Percentiles rank a stretch among this genome's conserved stretches.
Evolutionary conservation across 306 rosid genomes (phyloP).

Genomic region (Rubus idaeus): DNA sequence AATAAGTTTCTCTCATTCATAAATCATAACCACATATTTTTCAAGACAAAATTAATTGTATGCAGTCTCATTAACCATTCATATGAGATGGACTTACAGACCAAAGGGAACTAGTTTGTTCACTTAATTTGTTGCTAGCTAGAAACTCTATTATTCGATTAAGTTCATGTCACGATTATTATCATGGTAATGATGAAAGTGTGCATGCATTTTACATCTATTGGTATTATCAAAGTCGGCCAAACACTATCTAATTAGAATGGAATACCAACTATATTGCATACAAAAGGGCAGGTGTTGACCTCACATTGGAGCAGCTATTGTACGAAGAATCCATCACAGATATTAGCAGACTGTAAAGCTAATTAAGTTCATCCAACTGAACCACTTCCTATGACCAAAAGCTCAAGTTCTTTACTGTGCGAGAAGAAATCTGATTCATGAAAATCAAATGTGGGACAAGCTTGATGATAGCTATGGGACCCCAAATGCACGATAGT

Average conservation of each 20-base stretch:
- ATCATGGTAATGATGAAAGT: not conserved
- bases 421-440: slow-evolving; percentile 28
- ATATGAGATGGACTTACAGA: too few species aligned
- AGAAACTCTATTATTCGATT: not conserved
- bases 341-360: slow-evolving; percentile 14
- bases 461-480: slow-evolving; percentile 22
- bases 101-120: too few species aligned
- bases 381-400: slow-evolving; percentile 1
- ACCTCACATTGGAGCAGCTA: not conserved
- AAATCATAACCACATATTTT: too few species aligned
- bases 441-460: slow-evolving; percentile 38
- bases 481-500: slow-evolving; percentile 36
- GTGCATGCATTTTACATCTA: not conserved
- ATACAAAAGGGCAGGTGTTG: not conserved
- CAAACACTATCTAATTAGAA: not conserved
- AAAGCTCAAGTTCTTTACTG: slow-evolving; percentile 22
- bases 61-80: too few species aligned
- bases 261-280: slow-evolving; percentile 1
- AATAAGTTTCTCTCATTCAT: too few species aligned
- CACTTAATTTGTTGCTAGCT: not conserved
- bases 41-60: too few species aligned
- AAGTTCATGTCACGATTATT: not conserved
- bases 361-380: slow-evolving; percentile 11
- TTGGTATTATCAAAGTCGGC: not conserved
- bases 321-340: not conserved